Base-by-base conservation (phyloP, 495 filamentous ascomycete genomes). In the Tuber brumale region DNA sequence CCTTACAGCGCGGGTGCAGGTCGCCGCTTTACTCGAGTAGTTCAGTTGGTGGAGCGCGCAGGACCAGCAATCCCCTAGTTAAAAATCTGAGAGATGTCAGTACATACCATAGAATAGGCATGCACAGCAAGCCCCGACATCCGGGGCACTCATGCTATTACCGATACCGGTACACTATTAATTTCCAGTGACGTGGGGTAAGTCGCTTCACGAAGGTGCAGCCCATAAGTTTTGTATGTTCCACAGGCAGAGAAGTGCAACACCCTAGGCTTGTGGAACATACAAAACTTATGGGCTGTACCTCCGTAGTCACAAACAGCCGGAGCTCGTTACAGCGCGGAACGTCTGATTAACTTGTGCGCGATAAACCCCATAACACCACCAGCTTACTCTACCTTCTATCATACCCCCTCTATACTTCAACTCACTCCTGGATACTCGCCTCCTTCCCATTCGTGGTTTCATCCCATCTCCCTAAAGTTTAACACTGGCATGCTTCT, bases 401-500 rank as follows among this genome's bases (percentile, higher is more conserved):
- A 39, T 39, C 37, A 39, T 4, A 39, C 27, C 57, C 27, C 57
- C 27, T 19, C 57, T 12, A 66, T 66, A 61, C n/a, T 35, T 27
- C 27, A 16, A 35, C 51, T 31, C 51, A 19, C 57, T 27, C 27
- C 57, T 12, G 57, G 27, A 66, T 66, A 31, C 57, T 27, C 57
- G 57, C 35, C 57, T 66, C 14, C 27, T 35, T 12, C 57, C 27
- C 57, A 4, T 35, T 35, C 27, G 10, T 35, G 31, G 27, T 9
- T 18, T 35, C 57, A 35, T 18, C 27, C 31, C 57, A 35, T 35
- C 27, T 35, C 57, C 7, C 57, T 27, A 35, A 18, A 35, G 57
- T 19, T 16, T 35, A 66, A 31, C 16, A 31, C 27, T 41, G 76
- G 51, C n/a, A 80, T 80, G 78, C 70, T 80, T 80, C 70, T 79